Evolutionary conservation across 1,284 basidiomycete species (phyloP).

Genomic region (Hemileia vastatrix): DNA sequence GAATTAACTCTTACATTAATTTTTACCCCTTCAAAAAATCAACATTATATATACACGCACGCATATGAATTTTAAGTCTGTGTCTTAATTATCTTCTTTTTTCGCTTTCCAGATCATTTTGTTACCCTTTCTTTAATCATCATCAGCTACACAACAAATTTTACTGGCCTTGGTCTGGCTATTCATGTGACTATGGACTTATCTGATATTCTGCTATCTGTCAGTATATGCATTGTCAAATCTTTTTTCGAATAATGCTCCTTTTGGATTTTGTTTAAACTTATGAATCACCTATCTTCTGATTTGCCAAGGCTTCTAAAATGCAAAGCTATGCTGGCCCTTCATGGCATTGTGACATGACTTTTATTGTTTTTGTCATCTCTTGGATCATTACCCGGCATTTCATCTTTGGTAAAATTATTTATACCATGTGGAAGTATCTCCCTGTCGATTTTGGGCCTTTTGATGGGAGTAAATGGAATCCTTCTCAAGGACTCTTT

Average conservation of each 20-base stretch:
- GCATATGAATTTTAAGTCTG: background rate
- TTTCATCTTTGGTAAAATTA: slow-evolving; percentile 12
- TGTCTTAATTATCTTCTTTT: background rate
- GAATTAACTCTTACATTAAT: background rate
- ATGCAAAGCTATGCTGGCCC: slow-evolving; percentile 12
- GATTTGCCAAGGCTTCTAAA: slow-evolving; percentile 1
- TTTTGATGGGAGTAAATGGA: slow-evolving; percentile 9
- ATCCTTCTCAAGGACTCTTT: slow-evolving; percentile 1
- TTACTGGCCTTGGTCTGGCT: slow-evolving; percentile 38
- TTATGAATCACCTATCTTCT: too few relatives aligned
- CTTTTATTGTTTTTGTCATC: slow-evolving; percentile 16
- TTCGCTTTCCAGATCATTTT: slow-evolving; percentile 32
- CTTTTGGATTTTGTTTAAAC: too few relatives aligned
- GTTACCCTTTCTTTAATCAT: slow-evolving; percentile 40
- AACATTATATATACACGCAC: too few relatives aligned
- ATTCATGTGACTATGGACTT: slow-evolving; percentile 44
- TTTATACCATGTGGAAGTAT: slow-evolving; percentile 9
- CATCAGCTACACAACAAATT: slow-evolving; percentile 38
- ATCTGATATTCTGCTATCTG: slow-evolving; percentile 39
- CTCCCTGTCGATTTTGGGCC: slow-evolving; percentile 13
- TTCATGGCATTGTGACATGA: background rate
- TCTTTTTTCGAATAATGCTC: too few relatives aligned
- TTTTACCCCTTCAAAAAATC: background rate
- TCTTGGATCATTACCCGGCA: slow-evolving; percentile 22
- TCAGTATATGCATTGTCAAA: slow-evolving; percentile 8